Percentiles rank a stretch among this genome's conserved stretches.
Evolutionary conservation across 495 filamentous ascomycete species (phyloP).

Genomic region (Aspergillus heteromorphus): DNA sequence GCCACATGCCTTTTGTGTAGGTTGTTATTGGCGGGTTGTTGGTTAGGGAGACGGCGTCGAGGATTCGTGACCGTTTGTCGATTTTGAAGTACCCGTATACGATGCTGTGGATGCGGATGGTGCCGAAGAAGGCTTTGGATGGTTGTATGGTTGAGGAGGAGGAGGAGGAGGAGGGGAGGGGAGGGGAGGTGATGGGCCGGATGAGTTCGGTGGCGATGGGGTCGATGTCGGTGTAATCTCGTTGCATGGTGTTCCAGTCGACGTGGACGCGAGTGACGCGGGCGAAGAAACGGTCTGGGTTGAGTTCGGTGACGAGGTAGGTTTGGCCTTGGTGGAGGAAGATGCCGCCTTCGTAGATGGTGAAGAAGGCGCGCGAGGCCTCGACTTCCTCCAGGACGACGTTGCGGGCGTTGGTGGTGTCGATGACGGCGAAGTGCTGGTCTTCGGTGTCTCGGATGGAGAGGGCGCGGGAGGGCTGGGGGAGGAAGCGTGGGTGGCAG

Average conservation of each 20-base stretch:
- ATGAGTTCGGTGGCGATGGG: constrained; percentile 83
- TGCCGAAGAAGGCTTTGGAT: constrained; percentile 68
- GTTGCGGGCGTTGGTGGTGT: constrained; percentile 78
- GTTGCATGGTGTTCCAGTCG: constrained; percentile 90
- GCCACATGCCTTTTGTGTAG: constrained; percentile 88
- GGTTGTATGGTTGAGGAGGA: neutral
- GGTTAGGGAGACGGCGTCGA: constrained; percentile 83
- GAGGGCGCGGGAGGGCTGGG: constrained; percentile 74
- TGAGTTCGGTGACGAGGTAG: constrained; percentile 88
- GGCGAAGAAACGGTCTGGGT: constrained; percentile 69
- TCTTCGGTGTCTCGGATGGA: constrained; percentile 91
- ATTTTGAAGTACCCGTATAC: constrained; percentile 97
- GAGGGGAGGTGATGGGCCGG: constrained; percentile 49
- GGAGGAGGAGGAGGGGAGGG: constrained; percentile 22
- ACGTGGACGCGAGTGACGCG: constrained; percentile 76
- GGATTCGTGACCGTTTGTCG: constrained; percentile 72
- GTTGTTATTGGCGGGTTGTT: constrained; percentile 88
- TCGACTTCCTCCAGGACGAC: constrained; percentile 92
- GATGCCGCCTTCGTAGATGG: constrained; percentile 94
- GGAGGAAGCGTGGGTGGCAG: constrained; percentile 82
- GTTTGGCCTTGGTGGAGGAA: constrained; percentile 93
- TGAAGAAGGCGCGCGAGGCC: constrained; percentile 89
- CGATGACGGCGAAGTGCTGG: constrained; percentile 86
- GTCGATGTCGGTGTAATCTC: constrained; percentile 94
- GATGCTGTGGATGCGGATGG: constrained; percentile 73